Conservation (phyloP, 73 alveolate genomes). For the Paramecium sexaurelia region DNA sequence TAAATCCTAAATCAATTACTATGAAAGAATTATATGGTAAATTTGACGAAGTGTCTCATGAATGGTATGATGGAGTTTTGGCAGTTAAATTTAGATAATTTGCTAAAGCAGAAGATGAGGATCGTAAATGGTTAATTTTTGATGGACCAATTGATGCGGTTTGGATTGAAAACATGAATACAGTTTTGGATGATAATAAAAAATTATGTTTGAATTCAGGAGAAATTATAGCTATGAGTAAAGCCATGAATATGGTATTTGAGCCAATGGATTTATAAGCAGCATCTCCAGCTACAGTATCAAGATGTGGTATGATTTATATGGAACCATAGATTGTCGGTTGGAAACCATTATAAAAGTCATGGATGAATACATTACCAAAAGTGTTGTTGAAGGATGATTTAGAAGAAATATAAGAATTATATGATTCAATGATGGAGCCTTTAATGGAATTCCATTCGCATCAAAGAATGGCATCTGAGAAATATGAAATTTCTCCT, state of each 20-base stretch:
- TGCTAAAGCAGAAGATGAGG: conserved; percentile 81
- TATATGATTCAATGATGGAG: conserved; percentile 82
- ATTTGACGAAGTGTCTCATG: conserved; percentile 97
- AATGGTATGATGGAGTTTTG: conserved; percentile 98
- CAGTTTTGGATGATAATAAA: conserved; percentile 97
- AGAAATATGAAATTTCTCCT: conserved; percentile 82
- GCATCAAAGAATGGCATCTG: conserved; percentile 69
- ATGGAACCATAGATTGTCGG: conserved; percentile 95
- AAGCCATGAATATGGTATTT: conserved; percentile 92
- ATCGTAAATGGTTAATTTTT: conserved; percentile 93
- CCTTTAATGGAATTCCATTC: conserved; percentile 80
- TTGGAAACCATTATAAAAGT: conserved; percentile 87
- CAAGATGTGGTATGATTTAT: conserved; percentile 99
- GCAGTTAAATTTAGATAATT: conserved; percentile 95
- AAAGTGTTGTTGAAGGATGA: conserved; percentile 79
- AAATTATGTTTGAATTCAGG: conserved; percentile 97
- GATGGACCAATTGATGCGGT: conserved; percentile 99
- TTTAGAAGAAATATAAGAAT: conserved; percentile 79
- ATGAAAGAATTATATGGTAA: conserved; percentile 94
- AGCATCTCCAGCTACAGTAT: conserved; percentile 99
- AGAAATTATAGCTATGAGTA: conserved; percentile 93
- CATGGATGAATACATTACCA: conserved; percentile 94
- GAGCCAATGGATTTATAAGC: conserved; percentile 99
- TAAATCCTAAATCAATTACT: conserved; percentile 98
- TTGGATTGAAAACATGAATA: conserved; percentile 99